phyloP scores from a whole-genome alignment of 2,329 filamentous ascomycete species.

The Pseudocercospora crystallina region DNA sequence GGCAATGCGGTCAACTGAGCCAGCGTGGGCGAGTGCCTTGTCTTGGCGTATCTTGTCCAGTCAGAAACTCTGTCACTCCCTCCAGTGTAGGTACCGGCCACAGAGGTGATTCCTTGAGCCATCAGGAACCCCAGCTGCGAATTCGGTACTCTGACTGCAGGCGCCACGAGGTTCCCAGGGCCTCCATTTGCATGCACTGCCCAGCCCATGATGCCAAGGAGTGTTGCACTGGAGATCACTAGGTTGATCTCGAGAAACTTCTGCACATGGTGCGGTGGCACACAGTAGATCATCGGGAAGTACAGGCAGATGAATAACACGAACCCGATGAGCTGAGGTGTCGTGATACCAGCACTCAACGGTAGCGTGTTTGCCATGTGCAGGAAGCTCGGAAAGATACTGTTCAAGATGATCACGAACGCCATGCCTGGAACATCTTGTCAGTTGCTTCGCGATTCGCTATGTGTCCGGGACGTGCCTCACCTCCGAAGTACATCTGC shows the following conservation, averaged over 20 bases:
- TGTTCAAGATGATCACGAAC: slow-evolving; percentile 21
- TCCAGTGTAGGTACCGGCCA: slow-evolving; percentile 4
- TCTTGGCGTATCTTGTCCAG: slow-evolving; percentile 7
- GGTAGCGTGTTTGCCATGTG: slow-evolving; percentile 27
- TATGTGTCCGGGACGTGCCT: too few relatives aligned
- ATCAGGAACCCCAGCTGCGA: background rate
- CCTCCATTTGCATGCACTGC: slow-evolving; percentile 3
- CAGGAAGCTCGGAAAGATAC: slow-evolving; percentile 23
- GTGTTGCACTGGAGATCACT: background rate
- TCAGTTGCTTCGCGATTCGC: too few relatives aligned
- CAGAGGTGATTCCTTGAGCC: background rate
- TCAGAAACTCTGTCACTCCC: background rate
- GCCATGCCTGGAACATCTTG: too few relatives aligned
- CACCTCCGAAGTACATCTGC: slow-evolving; percentile 27
- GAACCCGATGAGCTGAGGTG: slow-evolving; percentile 5
- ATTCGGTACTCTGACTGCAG: background rate
- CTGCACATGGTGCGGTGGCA: slow-evolving; percentile 4
- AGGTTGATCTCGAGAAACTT: slow-evolving; percentile 1
- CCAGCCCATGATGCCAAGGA: slow-evolving; percentile 6
- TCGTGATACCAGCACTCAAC: slow-evolving; percentile 12
- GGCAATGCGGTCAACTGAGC: slow-evolving; percentile 2
- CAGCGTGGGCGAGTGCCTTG: background rate
- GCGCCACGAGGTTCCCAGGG: background rate
- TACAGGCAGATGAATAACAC: slow-evolving; percentile 5
- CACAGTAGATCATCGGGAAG: slow-evolving; percentile 7